Evolutionary conservation across 495 filamentous ascomycete genomes (phyloP).

Genomic region (Lasiosphaeris hirsuta): DNA sequence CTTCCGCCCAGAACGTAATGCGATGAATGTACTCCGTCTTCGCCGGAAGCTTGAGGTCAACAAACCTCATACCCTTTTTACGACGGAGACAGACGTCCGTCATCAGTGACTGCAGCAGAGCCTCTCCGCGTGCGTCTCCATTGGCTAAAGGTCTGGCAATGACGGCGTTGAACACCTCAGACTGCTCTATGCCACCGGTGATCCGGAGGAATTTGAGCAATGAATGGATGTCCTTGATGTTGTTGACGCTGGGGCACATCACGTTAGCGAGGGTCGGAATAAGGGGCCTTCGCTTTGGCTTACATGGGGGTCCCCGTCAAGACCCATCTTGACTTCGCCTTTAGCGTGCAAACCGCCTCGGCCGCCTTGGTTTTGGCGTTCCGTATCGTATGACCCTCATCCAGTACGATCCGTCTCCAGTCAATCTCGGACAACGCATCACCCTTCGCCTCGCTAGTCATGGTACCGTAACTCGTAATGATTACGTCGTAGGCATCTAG

Average conservation of each 20-base stretch:
- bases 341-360: conserved; percentile 61
- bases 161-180: conserved; percentile 70
- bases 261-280: neutral
- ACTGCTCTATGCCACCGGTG: conserved; percentile 70
- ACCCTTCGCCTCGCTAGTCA: conserved; percentile 41
- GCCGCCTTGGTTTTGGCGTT: conserved; percentile 72
- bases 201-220: conserved; percentile 75
- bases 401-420: conserved; percentile 81
- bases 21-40: conserved; percentile 78
- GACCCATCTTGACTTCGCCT: conserved; percentile 75
- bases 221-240: conserved; percentile 77
- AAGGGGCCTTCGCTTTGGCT: conserved; percentile 8
- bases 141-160: conserved; percentile 67
- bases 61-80: conserved; percentile 85
- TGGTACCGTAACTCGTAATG: conserved; percentile 75
- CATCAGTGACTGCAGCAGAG: conserved; percentile 74
- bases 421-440: conserved; percentile 59
- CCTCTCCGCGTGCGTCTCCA: conserved; percentile 51
- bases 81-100: conserved; percentile 77
- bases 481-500: conserved; percentile 68
- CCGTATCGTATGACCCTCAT: conserved; percentile 84
- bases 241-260: conserved; percentile 53
- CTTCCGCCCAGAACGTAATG: conserved; percentile 71
- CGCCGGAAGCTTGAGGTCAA: conserved; percentile 76
- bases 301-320: conserved; percentile 77